phyloP scores from a whole-genome alignment of 2,329 filamentous ascomycete species.

The Zymoseptoria pseudotritici region DNA sequence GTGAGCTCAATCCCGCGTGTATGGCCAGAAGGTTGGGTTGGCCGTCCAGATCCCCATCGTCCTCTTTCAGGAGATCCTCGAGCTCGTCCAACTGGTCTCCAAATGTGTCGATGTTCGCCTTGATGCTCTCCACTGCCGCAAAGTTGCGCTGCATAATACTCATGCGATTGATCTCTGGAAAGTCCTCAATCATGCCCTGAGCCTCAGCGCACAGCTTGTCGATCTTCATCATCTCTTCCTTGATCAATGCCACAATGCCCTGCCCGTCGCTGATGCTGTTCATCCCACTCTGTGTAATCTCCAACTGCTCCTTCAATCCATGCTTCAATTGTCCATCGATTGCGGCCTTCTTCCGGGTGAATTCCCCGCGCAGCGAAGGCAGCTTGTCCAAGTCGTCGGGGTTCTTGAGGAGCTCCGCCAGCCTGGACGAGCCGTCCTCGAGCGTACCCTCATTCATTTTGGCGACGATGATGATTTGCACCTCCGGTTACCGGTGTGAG shows the following conservation, averaged over 20 bases:
- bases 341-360: slow-evolving; percentile 84
- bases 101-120: slow-evolving; percentile 80
- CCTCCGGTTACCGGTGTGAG: background rate
- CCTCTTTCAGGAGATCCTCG: slow-evolving; percentile 70
- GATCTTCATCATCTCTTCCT: slow-evolving; percentile 98
- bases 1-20: slow-evolving; percentile 84
- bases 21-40: slow-evolving; percentile 86
- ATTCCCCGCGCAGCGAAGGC: slow-evolving; percentile 78
- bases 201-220: slow-evolving; percentile 95
- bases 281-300: slow-evolving; percentile 92
- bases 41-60: slow-evolving; percentile 77
- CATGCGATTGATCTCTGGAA: slow-evolving; percentile 82
- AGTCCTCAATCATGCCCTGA: slow-evolving; percentile 95
- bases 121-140: slow-evolving; percentile 87
- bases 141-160: slow-evolving; percentile 97
- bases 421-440: slow-evolving; percentile 47
- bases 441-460: slow-evolving; percentile 25
- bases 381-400: slow-evolving; percentile 98
- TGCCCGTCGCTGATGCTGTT: slow-evolving; percentile 80
- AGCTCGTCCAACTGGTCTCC: slow-evolving; percentile 67
- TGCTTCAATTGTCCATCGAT: slow-evolving; percentile 85
- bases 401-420: slow-evolving; percentile 87
- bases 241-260: slow-evolving; percentile 83
- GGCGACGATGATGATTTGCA: background rate
- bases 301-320: slow-evolving; percentile 84